Conservation (phyloP, 2,329 filamentous ascomycete species). For the Xylariaceae sp. region DNA sequence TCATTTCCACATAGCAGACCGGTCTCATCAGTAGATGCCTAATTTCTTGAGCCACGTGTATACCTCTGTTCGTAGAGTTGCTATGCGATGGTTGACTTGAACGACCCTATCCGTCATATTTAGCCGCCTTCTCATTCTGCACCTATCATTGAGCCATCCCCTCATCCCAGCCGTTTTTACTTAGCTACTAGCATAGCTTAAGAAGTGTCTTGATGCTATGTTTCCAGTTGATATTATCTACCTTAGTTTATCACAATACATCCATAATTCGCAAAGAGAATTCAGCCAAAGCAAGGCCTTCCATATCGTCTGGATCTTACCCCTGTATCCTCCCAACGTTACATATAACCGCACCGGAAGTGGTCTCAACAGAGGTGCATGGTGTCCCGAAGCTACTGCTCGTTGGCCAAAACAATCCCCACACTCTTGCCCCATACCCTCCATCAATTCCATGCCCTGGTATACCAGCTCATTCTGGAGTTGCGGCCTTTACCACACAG, state of each 20-base stretch:
- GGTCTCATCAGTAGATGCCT: conserved; percentile 13
- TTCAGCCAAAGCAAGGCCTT: too few relatives aligned
- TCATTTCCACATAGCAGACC: conserved; percentile 25
- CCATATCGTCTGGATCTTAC: too few relatives aligned
- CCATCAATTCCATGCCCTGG: conserved; percentile 9
- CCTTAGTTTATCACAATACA: too few relatives aligned
- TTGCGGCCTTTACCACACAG: conserved; percentile 8
- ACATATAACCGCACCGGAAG: conserved; percentile 17
- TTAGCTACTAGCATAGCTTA: not conserved
- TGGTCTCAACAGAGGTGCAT: conserved; percentile 26
- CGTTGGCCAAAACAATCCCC: conserved; percentile 10
- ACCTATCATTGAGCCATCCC: conserved; percentile 8
- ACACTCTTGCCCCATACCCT: conserved; percentile 17
- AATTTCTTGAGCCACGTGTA: conserved; percentile 24
- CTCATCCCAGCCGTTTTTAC: not conserved
- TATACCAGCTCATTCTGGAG: conserved; percentile 1
- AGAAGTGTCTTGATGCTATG: not conserved
- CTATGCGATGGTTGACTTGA: conserved; percentile 13
- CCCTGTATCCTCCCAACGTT: conserved; percentile 11
- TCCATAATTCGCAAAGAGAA: too few relatives aligned
- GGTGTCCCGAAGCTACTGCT: conserved; percentile 2
- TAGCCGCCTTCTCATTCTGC: conserved; percentile 14
- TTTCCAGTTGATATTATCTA: not conserved
- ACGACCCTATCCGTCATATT: conserved; percentile 9
- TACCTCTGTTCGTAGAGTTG: not conserved